phyloP scores from a whole-genome alignment of 1,284 basidiomycete genomes.

The Ganoderma resinaceum region DNA sequence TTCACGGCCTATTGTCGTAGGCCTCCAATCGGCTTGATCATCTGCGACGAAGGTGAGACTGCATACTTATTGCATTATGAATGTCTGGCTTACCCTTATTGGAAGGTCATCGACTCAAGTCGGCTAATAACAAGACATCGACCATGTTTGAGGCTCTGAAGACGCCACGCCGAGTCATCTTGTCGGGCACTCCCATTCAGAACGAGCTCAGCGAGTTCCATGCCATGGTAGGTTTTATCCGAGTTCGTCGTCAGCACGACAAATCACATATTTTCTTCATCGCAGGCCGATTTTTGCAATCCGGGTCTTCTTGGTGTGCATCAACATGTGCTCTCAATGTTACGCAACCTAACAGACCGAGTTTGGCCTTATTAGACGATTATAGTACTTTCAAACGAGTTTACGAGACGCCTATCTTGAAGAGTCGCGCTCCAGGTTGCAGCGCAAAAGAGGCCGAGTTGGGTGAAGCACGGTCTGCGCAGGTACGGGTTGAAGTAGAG shows the following conservation, averaged over 20 bases:
- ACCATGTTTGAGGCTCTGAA: constrained; percentile 85
- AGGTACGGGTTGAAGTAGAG: constrained; percentile 53
- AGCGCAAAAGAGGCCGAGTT: constrained; percentile 74
- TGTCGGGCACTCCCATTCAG: constrained; percentile 97
- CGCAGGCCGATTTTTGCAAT: constrained; percentile 91
- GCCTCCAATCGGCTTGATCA: constrained; percentile 90
- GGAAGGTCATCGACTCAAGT: constrained; percentile 92
- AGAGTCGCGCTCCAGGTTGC: constrained; percentile 83
- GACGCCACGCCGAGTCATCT: constrained; percentile 81
- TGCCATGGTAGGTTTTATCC: constrained; percentile 72
- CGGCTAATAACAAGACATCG: constrained; percentile 91
- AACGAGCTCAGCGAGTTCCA: constrained; percentile 97
- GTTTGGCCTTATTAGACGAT: constrained; percentile 54
- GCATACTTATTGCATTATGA: neutral
- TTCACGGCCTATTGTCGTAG: constrained; percentile 42
- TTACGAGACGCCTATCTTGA: constrained; percentile 91
- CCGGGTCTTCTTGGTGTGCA: constrained; percentile 82
- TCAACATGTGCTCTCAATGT: constrained; percentile 28
- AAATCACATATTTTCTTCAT: constrained; percentile 8
- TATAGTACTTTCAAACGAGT: constrained; percentile 80
- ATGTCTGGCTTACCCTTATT: neutral
- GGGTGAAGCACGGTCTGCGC: constrained; percentile 76
- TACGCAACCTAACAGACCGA: neutral
- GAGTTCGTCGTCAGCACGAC: neutral
- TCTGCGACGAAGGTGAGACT: constrained; percentile 90